Evolutionary conservation across 2,329 filamentous ascomycete genomes (phyloP).

Genomic region (Beauveria medogensis): DNA sequence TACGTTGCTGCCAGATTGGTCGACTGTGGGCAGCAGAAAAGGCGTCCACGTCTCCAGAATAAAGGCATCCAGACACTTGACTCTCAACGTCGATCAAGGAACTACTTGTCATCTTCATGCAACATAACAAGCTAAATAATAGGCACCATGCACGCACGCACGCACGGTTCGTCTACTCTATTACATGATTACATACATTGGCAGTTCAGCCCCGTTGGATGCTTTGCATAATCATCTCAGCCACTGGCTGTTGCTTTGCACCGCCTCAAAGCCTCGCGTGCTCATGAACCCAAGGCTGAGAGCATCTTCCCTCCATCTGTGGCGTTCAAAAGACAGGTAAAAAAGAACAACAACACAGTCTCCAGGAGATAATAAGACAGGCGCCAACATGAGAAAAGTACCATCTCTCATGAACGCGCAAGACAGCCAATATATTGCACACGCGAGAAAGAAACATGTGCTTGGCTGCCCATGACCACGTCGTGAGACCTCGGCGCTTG

Average conservation of each 20-base stretch:
- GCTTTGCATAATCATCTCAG: background rate
- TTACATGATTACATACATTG: too few species aligned
- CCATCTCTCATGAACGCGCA: too few species aligned
- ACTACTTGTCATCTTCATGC: too few species aligned
- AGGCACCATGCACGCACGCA: too few species aligned
- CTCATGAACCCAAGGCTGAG: background rate
- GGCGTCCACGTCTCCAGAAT: background rate
- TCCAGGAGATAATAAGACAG: background rate
- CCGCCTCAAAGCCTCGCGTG: conserved; percentile 8
- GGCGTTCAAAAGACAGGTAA: background rate
- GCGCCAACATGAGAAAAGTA: too few species aligned
- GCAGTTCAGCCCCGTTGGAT: background rate
- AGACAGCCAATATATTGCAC: too few species aligned
- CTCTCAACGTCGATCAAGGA: too few species aligned
- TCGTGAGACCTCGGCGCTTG: background rate
- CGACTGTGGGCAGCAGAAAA: background rate
- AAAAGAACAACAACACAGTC: background rate
- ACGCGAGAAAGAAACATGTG: background rate
- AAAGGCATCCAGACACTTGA: background rate
- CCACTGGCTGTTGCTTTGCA: background rate
- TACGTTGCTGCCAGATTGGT: background rate
- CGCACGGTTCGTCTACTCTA: too few species aligned
- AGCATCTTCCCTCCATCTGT: background rate
- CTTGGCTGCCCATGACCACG: background rate
- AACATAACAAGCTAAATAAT: too few species aligned